Conservation (phyloP, 495 filamentous ascomycete species). For the Friedmanniomyces simplex region DNA sequence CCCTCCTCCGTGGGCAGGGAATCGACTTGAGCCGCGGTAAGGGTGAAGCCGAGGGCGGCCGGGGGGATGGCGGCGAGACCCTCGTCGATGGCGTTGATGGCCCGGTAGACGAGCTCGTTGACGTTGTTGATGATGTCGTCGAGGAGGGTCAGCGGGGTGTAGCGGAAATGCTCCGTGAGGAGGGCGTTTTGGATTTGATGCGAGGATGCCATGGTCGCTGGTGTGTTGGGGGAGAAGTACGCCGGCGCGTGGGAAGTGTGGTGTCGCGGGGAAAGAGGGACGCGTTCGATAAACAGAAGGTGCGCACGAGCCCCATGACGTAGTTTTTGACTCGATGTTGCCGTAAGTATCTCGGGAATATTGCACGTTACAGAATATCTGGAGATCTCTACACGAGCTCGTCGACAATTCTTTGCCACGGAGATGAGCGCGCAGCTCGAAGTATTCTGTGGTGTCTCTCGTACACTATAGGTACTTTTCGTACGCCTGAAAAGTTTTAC, state of each 20-base stretch:
- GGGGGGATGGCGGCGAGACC: slow-evolving; percentile 65
- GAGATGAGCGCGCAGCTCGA: too few species aligned
- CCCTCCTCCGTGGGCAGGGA: slow-evolving; percentile 14
- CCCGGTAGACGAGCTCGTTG: slow-evolving; percentile 79
- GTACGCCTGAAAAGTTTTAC: too few species aligned
- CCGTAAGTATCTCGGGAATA: too few species aligned
- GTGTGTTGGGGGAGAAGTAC: not conserved
- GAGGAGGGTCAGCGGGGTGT: slow-evolving; percentile 81
- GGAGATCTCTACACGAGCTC: too few species aligned
- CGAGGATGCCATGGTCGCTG: slow-evolving; percentile 34
- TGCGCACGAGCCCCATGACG: too few species aligned
- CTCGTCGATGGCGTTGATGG: slow-evolving; percentile 71
- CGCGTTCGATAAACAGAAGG: not conserved
- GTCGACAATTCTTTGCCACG: too few species aligned
- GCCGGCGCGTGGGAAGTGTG: not conserved
- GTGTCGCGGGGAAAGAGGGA: not conserved
- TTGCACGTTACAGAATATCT: too few species aligned
- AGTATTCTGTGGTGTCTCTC: too few species aligned
- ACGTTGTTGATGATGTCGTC: slow-evolving; percentile 96
- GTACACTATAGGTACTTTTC: too few species aligned
- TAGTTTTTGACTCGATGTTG: too few species aligned
- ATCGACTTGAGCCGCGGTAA: not conserved
- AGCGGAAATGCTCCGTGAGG: slow-evolving; percentile 91
- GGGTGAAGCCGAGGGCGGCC: slow-evolving; percentile 59
- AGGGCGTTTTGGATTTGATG: slow-evolving; percentile 54